A percentile compares a stretch with the other conserved stretches of the same genome.
phyloP scores from a whole-genome alignment of 179 eudicot genomes.

The Vitellaria paradoxa region DNA sequence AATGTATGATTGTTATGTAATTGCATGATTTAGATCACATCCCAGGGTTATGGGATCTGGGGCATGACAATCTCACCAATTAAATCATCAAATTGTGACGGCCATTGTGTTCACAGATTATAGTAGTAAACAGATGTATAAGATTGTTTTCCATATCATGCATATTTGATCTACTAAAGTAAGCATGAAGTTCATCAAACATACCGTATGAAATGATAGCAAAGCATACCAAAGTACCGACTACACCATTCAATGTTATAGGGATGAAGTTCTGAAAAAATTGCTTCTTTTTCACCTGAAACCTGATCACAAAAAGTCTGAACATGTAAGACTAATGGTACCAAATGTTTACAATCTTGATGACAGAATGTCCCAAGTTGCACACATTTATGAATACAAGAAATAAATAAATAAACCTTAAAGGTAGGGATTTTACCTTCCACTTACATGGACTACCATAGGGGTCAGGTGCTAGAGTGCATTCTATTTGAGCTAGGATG shows the following conservation, averaged over 20 bases:
- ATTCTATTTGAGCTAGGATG: too few relatives aligned
- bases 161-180: neutral
- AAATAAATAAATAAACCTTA: neutral
- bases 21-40: too few relatives aligned
- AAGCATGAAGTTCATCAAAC: conserved; percentile 2
- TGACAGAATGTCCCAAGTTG: neutral
- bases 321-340: neutral
- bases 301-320: conserved; percentile 30
- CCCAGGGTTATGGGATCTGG: too few relatives aligned
- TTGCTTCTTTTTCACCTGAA: conserved; percentile 78
- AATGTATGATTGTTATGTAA: too few relatives aligned
- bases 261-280: conserved; percentile 68
- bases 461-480: too few relatives aligned
- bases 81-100: too few relatives aligned
- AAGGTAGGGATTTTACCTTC: too few relatives aligned
- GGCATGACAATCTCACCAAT: too few relatives aligned
- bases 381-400: neutral
- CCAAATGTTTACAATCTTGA: neutral
- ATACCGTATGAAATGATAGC: conserved; percentile 51
- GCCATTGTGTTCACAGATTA: too few relatives aligned
- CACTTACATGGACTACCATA: too few relatives aligned
- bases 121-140: too few relatives aligned
- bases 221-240: conserved; percentile 69
- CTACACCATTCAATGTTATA: conserved; percentile 56
- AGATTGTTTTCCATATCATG: neutral